Percentiles rank a stretch among this genome's conserved stretches.
Evolutionary conservation across 768 basidiomycete genomes (phyloP).

Genomic region (Gymnopilus junonius): DNA sequence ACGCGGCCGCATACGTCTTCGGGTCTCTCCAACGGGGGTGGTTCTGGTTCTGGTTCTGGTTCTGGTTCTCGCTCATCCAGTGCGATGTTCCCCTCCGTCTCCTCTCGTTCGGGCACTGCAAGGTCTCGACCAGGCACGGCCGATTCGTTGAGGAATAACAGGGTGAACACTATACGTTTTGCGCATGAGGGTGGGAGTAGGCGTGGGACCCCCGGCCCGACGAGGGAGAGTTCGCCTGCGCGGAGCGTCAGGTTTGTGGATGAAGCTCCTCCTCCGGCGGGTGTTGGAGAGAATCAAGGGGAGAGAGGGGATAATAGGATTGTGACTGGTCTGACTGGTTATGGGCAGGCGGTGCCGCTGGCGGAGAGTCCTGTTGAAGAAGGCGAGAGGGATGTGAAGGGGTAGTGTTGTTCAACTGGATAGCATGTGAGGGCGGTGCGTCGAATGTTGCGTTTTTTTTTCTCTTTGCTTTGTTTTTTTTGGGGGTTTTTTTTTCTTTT

Average conservation of each 20-base stretch:
- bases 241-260: conserved; percentile 47
- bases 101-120: background rate
- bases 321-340: too few relatives aligned
- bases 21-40: background rate
- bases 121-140: conserved; percentile 12
- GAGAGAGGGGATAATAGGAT: background rate
- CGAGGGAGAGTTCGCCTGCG: conserved; percentile 49
- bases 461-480: background rate
- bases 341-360: background rate
- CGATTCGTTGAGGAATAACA: conserved; percentile 28
- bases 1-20: background rate
- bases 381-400: background rate
- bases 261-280: background rate
- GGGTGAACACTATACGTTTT: conserved; percentile 36
- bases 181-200: conserved; percentile 22
- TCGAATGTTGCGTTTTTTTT: background rate
- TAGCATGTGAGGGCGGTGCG: background rate
- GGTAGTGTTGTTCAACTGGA: background rate
- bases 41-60: too few relatives aligned
- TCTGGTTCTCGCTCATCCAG: background rate
- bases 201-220: conserved; percentile 21
- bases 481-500: background rate
- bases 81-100: background rate
- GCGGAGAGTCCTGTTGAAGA: conserved; percentile 2
- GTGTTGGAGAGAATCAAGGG: background rate